Conservation (phyloP, 768 basidiomycete genomes). For the Mrakia frigida region DNA sequence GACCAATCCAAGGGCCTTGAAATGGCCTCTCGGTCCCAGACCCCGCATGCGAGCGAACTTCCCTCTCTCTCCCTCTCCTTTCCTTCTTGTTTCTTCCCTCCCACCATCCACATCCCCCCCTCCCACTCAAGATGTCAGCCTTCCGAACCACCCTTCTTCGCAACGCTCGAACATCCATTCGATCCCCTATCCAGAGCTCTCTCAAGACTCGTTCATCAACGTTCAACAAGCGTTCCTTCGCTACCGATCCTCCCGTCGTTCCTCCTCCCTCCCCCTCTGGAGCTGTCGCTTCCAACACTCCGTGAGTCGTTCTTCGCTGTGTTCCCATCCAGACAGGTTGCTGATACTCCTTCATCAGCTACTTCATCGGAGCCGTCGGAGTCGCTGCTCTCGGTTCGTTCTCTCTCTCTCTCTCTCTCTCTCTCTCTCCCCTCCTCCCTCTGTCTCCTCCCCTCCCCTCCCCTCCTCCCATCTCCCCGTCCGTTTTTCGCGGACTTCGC, state of each 20-base stretch:
- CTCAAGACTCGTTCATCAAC: neutral
- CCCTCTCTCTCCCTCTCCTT: neutral
- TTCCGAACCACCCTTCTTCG: neutral
- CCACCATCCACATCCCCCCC: neutral
- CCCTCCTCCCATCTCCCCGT: neutral
- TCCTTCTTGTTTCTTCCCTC: neutral
- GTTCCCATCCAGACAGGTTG: neutral
- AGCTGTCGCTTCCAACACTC: neutral
- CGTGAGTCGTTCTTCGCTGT: neutral
- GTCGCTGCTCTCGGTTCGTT: constrained; percentile 16
- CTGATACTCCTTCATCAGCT: neutral
- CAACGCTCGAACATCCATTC: neutral
- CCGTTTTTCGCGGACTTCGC: neutral
- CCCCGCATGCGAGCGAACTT: neutral
- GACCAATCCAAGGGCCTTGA: no score
- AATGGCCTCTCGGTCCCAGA: neutral
- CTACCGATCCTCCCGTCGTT: neutral
- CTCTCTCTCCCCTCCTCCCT: neutral
- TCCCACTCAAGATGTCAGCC: neutral
- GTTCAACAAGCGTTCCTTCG: neutral
- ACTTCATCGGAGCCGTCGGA: constrained; percentile 23
- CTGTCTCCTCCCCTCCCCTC: neutral
- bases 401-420: neutral
- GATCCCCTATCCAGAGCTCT: neutral
- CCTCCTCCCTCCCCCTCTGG: neutral